Evolutionary conservation across 352 stramenopile species (phyloP), one percentile per base, ranked within the genome.

Genomic region (Globisporangium takayamanum): DNA sequence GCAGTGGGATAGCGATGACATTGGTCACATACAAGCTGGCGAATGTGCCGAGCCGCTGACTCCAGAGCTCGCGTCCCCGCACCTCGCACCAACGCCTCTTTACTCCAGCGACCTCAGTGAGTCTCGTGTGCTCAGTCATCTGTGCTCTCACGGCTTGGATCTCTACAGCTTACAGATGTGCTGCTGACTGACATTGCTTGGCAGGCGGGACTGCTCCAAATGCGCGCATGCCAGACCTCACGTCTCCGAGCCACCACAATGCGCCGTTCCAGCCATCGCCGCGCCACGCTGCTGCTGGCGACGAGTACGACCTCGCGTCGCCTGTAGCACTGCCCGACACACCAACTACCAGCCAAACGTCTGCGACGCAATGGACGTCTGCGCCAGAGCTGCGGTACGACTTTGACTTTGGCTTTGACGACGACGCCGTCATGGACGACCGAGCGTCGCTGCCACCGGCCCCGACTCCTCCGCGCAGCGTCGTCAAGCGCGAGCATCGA

Each of bases 291-390:
- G 60, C 60, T 22, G 55, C 66, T 50, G 75, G 75, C 0, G 69
- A 76, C 22, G 78, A 90, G 53, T 80, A 80, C 55, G 82, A 84
- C 50, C 66, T 90, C 30, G 73, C 74, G n/a, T 92, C 82, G 0
- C 82, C 82, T 2, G 66, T 89, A 28, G 68, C 70, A 18, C 60
- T 90, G 2, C 80, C 80, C 10, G 73, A 80, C 3, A 78, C 73
- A 2, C 65, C 76, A 39, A 65, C 50, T 20, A n/a, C 50, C 36
- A 59, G 48, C 22, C 36, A 60, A 3, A 30, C 37, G 33, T 30
- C 28, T 8, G 33, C 30, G 16, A 16, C 26, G 33, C 5, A 20
- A 10, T n/a, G n/a, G 37, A 26, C 41, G 8, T 58, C 68, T 11
- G 26, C 69, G 30, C 51, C 69, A 14, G 42, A 57, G 28, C 65